Evolutionary conservation across 164 flowering plant genomes (phyloP).

Genomic region (Hamamelis virginiana): DNA sequence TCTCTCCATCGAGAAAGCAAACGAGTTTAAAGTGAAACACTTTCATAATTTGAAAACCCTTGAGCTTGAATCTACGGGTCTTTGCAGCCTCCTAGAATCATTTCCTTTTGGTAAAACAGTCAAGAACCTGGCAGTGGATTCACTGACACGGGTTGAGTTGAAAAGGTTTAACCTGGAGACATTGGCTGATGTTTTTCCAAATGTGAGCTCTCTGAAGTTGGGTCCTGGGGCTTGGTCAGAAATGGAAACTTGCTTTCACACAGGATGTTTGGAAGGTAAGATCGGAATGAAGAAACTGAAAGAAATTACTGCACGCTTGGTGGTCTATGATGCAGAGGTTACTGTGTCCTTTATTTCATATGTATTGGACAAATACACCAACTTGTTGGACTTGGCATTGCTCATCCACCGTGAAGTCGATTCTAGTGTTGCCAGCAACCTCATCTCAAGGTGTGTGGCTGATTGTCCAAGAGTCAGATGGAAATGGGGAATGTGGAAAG

Average conservation of each 20-base stretch:
- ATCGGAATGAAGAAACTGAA: slow-evolving; percentile 27
- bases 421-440: slow-evolving; percentile 13
- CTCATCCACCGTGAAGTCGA: slow-evolving; percentile 29
- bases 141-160: slow-evolving; percentile 17
- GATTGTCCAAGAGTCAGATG: slow-evolving; percentile 34
- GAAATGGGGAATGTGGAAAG: slow-evolving; percentile 52
- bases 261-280: slow-evolving; percentile 15
- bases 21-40: slow-evolving; percentile 18
- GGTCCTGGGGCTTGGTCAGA: slow-evolving; percentile 39
- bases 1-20: slow-evolving; percentile 33
- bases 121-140: slow-evolving; percentile 30
- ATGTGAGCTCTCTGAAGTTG: slow-evolving; percentile 27
- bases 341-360: slow-evolving; percentile 26
- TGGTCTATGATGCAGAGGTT: slow-evolving; percentile 20
- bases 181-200: slow-evolving; percentile 31
- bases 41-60: slow-evolving; percentile 32
- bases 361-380: slow-evolving; percentile 30
- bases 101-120: slow-evolving; percentile 25
- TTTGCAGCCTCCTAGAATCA: slow-evolving; percentile 17
- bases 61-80: slow-evolving; percentile 29
- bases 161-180: slow-evolving; percentile 21
- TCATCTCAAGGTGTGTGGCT: slow-evolving; percentile 28
- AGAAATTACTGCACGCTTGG: slow-evolving; percentile 27
- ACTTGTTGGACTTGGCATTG: slow-evolving; percentile 30
- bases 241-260: slow-evolving; percentile 22